Evolutionary conservation across 208 protist genomes (phyloP), one percentile per base, ranked within the genome.

Genomic region (Crithidia brevicula): DNA sequence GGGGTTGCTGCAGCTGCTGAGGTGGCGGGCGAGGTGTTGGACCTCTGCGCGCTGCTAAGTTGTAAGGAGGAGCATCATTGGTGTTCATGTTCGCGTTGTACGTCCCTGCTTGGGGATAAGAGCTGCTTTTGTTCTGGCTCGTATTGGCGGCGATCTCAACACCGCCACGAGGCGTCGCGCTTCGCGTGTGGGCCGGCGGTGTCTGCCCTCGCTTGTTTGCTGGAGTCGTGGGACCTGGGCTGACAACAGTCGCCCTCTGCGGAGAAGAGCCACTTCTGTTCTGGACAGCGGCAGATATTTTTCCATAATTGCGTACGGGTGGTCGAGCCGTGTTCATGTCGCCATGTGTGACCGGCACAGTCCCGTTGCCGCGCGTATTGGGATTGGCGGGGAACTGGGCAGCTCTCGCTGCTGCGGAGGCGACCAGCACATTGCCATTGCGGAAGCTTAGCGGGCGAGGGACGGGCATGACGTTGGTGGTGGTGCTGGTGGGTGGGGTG

Each of bases 61-160:
- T n/a, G n/a, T n/a, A n/a, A n/a, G 10, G 42, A 47, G 42, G 42
- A n/a, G 42, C 42, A n/a, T 10, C 42, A n/a, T n/a, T n/a, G n/a
- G n/a, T n/a, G n/a, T n/a, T n/a, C n/a, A n/a, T n/a, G 47, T 52
- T 52, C 47, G 31, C 23, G 23, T 52, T 49, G 43, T 7, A 49
- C 16, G 5, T 49, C 22, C 43, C 43, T 22, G 43, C 16, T 5
- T 9, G 43, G 43, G 8, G 18, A 49, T 23, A 49, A 5, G 18
- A 49, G 18, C 11, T 20, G 43, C 43, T 49, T 7, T n/a, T 49
- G 43, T 49, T 49, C 43, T 20, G 13, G 7, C 18, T 49, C 5
- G 18, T n/a, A 20, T 7, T 22, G 7, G 5, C 5, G 4, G 8
- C 23, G 16, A 18, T 31, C 4, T 23, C 22, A 52, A 31, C 23